Conservation (phyloP, 1,284 basidiomycete species). For the Tetrapyrgos nigripes region DNA sequence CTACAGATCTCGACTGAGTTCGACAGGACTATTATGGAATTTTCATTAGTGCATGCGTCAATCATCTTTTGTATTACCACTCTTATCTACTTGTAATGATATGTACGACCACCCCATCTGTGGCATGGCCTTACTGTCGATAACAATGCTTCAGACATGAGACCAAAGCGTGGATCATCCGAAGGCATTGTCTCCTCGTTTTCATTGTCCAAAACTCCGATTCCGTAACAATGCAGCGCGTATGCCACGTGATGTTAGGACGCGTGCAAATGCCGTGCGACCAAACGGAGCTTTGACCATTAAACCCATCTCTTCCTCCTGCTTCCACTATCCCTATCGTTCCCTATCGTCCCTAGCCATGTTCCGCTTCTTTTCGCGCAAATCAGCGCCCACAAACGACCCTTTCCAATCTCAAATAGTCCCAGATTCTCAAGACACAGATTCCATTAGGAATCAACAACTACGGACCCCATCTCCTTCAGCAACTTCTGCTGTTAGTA, state of each 20-base stretch:
- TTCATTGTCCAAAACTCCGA: neutral
- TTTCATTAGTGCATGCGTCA: too few species aligned
- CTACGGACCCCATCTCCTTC: conserved; percentile 22
- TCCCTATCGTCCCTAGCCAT: neutral
- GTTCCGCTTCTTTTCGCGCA: conserved; percentile 14
- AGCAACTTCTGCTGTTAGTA: conserved; percentile 12
- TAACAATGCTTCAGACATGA: neutral
- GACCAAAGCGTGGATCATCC: too few species aligned
- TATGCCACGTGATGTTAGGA: neutral
- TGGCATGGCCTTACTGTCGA: too few species aligned
- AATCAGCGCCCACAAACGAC: neutral
- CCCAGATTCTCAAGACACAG: neutral
- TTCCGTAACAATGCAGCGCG: neutral
- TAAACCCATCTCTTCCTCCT: neutral
- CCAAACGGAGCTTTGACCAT: neutral
- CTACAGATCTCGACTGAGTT: too few species aligned
- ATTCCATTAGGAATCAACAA: conserved; percentile 11
- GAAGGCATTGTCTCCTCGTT: neutral
- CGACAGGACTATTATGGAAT: too few species aligned
- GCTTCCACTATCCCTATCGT: neutral
- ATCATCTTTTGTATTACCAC: too few species aligned
- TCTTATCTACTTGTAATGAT: too few species aligned
- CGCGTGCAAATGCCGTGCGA: too few species aligned
- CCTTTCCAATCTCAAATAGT: neutral
- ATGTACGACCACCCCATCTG: too few species aligned